phyloP scores from a whole-genome alignment of 345 rosid genomes.

The Citrus reticulata region DNA sequence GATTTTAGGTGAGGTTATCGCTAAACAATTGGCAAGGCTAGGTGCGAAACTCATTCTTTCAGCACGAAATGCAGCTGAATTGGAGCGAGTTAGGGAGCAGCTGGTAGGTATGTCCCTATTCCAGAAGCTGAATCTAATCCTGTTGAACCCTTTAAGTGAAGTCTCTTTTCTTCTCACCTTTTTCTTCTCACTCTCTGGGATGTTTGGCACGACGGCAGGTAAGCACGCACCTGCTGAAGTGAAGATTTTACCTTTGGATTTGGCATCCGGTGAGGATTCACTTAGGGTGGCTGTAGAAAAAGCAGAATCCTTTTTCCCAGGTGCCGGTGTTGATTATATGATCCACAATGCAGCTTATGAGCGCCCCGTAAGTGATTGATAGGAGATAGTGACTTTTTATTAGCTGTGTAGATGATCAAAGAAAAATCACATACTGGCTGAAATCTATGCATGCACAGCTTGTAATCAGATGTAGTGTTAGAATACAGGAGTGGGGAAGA shows the following conservation, averaged over 20 bases:
- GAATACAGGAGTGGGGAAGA: not conserved
- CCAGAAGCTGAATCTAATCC: not conserved
- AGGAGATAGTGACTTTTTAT: not conserved
- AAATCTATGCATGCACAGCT: not conserved
- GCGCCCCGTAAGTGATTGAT: constrained; percentile 69
- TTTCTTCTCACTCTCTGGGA: not conserved
- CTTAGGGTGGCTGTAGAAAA: constrained; percentile 67
- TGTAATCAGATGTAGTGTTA: not conserved
- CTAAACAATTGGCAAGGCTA: constrained; percentile 74
- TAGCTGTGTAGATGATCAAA: not conserved
- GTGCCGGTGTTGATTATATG: constrained; percentile 75
- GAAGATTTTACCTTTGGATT: constrained; percentile 76
- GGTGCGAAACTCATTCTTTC: constrained; percentile 95
- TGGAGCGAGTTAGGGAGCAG: constrained; percentile 66
- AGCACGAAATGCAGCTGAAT: constrained; percentile 69
- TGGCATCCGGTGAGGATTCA: constrained; percentile 71
- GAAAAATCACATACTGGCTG: not conserved
- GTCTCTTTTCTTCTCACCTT: not conserved
- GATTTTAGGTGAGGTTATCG: constrained; percentile 72
- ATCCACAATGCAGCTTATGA: constrained; percentile 92
- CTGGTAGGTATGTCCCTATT: constrained; percentile 53
- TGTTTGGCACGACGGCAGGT: constrained; percentile 40
- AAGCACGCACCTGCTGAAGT: constrained; percentile 71
- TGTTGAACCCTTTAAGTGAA: not conserved
- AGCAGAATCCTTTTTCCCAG: constrained; percentile 67